Percentiles rank a stretch among this genome's conserved stretches.
phyloP scores from a whole-genome alignment of 2,329 filamentous ascomycete species.

The Trichoderma simmonsii region DNA sequence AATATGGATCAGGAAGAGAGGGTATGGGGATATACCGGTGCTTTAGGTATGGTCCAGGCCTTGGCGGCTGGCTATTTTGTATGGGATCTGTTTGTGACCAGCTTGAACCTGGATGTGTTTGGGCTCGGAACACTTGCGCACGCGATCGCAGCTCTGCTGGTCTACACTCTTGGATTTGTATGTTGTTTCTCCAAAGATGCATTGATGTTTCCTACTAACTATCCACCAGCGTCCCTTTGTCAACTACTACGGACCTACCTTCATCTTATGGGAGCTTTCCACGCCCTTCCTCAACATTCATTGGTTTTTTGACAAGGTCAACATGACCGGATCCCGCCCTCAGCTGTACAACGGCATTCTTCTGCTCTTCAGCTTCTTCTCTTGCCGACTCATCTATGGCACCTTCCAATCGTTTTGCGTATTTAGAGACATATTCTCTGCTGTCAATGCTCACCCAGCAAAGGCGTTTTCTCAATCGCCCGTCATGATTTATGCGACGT shows the following conservation, averaged over 20 bases:
- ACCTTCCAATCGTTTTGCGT: slow-evolving; percentile 68
- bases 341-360: slow-evolving; percentile 76
- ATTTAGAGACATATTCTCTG: slow-evolving; percentile 66
- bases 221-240: slow-evolving; percentile 68
- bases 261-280: slow-evolving; percentile 85
- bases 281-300: slow-evolving; percentile 84
- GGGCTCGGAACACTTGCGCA: slow-evolving; percentile 75
- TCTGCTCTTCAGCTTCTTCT: slow-evolving; percentile 72
- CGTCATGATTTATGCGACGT: slow-evolving; percentile 44
- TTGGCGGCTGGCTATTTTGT: slow-evolving; percentile 79
- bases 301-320: slow-evolving; percentile 88
- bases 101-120: slow-evolving; percentile 67
- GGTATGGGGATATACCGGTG: slow-evolving; percentile 75
- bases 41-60: slow-evolving; percentile 68
- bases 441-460: slow-evolving; percentile 40
- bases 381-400: slow-evolving; percentile 73
- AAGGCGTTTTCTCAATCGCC: slow-evolving; percentile 22
- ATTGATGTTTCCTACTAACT: slow-evolving; percentile 6
- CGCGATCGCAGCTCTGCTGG: slow-evolving; percentile 67
- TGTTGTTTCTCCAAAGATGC: slow-evolving; percentile 35
- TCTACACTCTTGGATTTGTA: slow-evolving; percentile 78
- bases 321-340: slow-evolving; percentile 68
- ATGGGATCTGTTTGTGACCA: slow-evolving; percentile 74
- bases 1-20: slow-evolving; percentile 65
- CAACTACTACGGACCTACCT: slow-evolving; percentile 76